phyloP scores from a whole-genome alignment of 108 stramenopile genomes.

The Aureococcus anophagefferens region DNA sequence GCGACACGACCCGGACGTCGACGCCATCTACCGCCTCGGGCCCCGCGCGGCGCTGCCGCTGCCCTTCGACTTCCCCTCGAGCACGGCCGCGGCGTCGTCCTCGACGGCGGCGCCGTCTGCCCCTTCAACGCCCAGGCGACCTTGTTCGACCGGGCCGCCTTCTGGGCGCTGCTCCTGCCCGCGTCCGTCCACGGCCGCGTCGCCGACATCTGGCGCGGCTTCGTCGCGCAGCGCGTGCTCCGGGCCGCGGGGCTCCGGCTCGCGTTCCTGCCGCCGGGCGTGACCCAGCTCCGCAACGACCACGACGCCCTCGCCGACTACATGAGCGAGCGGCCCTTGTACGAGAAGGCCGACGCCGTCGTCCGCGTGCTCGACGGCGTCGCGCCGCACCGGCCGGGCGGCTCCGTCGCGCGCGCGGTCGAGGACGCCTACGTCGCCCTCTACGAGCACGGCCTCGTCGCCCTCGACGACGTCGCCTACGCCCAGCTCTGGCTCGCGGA shows the following conservation, averaged over 20 bases:
- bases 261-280: slow-evolving; percentile 29
- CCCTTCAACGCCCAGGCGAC: slow-evolving; percentile 64
- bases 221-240: slow-evolving; percentile 40
- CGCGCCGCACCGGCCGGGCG: too few relatives aligned
- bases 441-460: too few relatives aligned
- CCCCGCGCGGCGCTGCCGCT: slow-evolving; percentile 19
- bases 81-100: slow-evolving; percentile 1
- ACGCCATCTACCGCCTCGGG: slow-evolving; percentile 50
- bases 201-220: slow-evolving; percentile 53
- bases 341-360: too few relatives aligned
- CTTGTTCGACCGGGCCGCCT: slow-evolving; percentile 25
- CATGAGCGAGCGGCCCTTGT: too few relatives aligned
- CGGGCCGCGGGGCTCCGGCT: slow-evolving; percentile 16
- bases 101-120: slow-evolving; percentile 7
- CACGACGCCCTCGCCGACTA: too few relatives aligned
- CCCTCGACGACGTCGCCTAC: too few relatives aligned
- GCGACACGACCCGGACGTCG: slow-evolving; percentile 53
- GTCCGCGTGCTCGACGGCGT: too few relatives aligned
- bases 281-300: too few relatives aligned
- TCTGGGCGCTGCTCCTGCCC: slow-evolving; percentile 47
- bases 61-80: slow-evolving; percentile 15
- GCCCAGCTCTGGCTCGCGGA: too few relatives aligned
- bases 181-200: slow-evolving; percentile 48
- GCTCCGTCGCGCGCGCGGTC: too few relatives aligned
- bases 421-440: too few relatives aligned